Conservation (phyloP, 495 filamentous ascomycete genomes). For the Sporormia fimetaria region DNA sequence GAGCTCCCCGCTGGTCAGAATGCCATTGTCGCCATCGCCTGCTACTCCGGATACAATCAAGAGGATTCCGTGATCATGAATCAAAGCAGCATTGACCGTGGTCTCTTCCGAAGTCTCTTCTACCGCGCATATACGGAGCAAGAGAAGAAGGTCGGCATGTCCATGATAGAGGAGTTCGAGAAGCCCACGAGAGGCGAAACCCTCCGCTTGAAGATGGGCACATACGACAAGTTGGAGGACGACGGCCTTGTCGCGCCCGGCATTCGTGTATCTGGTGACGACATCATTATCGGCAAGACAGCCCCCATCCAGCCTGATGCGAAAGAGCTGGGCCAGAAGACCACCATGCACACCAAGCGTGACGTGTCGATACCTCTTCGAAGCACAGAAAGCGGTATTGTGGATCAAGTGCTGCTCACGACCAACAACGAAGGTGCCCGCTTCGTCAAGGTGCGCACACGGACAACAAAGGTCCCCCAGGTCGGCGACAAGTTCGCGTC, state of each 20-base stretch:
- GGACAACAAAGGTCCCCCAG: slow-evolving; percentile 95
- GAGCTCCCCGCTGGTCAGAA: slow-evolving; percentile 96
- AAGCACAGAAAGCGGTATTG: slow-evolving; percentile 90
- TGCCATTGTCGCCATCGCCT: slow-evolving; percentile 92
- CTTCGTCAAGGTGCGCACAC: slow-evolving; percentile 93
- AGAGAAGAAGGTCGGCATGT: slow-evolving; percentile 87
- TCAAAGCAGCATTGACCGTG: slow-evolving; percentile 94
- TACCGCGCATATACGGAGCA: slow-evolving; percentile 93
- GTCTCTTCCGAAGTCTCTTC: slow-evolving; percentile 94
- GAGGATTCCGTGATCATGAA: slow-evolving; percentile 99
- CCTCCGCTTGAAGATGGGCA: slow-evolving; percentile 81
- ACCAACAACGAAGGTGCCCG: slow-evolving; percentile 83
- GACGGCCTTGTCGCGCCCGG: slow-evolving; percentile 91
- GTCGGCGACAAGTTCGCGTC: slow-evolving; percentile 99
- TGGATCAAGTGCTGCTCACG: slow-evolving; percentile 84
- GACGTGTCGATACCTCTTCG: slow-evolving; percentile 90
- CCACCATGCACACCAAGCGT: slow-evolving; percentile 78
- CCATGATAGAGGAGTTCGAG: slow-evolving; percentile 82
- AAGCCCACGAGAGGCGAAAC: slow-evolving; percentile 85
- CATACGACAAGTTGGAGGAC: slow-evolving; percentile 94
- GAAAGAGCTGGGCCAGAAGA: slow-evolving; percentile 86
- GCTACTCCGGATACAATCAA: slow-evolving; percentile 99
- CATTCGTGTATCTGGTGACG: slow-evolving; percentile 87
- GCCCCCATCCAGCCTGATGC: slow-evolving; percentile 84
- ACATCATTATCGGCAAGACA: slow-evolving; percentile 99